Evolutionary conservation across 2,329 filamentous ascomycete genomes (phyloP), one percentile per base, ranked within the genome.

Genomic region (Botrytis aclada): DNA sequence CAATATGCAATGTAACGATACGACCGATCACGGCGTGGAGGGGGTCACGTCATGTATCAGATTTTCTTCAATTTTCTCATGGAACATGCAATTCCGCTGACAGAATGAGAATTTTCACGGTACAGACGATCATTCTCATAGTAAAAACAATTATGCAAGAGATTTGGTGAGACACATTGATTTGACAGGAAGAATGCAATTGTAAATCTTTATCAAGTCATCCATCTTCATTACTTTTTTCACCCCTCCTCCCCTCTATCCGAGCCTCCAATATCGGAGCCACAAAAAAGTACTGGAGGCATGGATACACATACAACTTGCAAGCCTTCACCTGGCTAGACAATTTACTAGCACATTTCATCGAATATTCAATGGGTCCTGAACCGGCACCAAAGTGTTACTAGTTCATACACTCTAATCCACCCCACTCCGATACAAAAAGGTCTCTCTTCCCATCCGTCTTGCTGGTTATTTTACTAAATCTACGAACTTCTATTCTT

Each of bases 351-450:
- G 54, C 16, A 61, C 39, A 58, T 62, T 37, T 43, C 29, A 37
- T 61, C 29, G 45, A 66, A 54, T 54, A 39, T 54, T 56, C 34
- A 20, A 67, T 67, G 64, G 64, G 64, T 56, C 64, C 47, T 67
- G 16, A 39, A 41, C 47, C 64, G 47, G 64, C 64, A 56, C 32
- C 64, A 67, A 54, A 39, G 64, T 67, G 25, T 67, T 22, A 56
- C 67, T 70, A 70, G 67, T 45, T 61, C 54, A 14, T 61, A 9
- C 10, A 43, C 32, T n/a, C 32, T 18, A 34, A 54, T 65, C 37
- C 60, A 65, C 62, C 51, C 70, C 62, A 60, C 70, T 51, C 51
- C 47, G 62, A 72, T 72, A 72, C 70, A 67, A 67, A 72, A 60
- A 72, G 47, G 45, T 37, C 34, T 37, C n/a, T 64, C 34, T 58